These are phyloP conservation scores for Leccinum boreale DNA, from an alignment of 768 basidiomycete genomes.

Conservation along the genomic window DNA sequence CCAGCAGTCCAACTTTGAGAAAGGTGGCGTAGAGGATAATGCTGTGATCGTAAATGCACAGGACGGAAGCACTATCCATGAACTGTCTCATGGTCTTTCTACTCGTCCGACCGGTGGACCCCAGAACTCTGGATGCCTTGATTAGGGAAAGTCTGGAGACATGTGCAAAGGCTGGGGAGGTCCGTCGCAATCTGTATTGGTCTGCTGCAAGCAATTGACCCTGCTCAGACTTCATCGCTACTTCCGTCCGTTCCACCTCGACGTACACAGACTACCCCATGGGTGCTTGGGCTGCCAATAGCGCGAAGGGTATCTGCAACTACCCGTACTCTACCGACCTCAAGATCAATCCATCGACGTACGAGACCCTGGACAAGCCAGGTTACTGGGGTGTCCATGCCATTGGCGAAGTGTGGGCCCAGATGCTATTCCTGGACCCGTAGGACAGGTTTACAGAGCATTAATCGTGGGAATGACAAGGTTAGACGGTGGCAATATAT, in stretches of 20 bases:
- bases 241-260: constrained; percentile 73
- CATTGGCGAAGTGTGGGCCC: constrained; percentile 94
- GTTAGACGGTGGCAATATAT: too few relatives aligned
- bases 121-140: constrained; percentile 87
- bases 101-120: constrained; percentile 96
- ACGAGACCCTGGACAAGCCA: constrained; percentile 91
- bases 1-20: constrained; percentile 94
- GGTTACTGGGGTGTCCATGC: constrained; percentile 94
- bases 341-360: constrained; percentile 82
- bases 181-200: constrained; percentile 18
- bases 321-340: constrained; percentile 80
- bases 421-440: constrained; percentile 54
- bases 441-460: too few relatives aligned
- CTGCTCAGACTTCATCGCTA: constrained; percentile 73
- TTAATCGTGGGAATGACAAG: too few relatives aligned
- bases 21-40: constrained; percentile 83
- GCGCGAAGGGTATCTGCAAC: constrained; percentile 75
- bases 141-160: constrained; percentile 94
- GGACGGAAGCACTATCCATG: constrained; percentile 90
- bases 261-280: constrained; percentile 79
- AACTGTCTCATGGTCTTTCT: constrained; percentile 83
- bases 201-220: not conserved
- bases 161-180: constrained; percentile 99
- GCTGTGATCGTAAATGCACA: constrained; percentile 94
- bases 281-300: constrained; percentile 95